Evolutionary conservation across 306 rosid species (phyloP), one percentile per base, ranked within the genome.

Genomic region (Sicyos baderoa): DNA sequence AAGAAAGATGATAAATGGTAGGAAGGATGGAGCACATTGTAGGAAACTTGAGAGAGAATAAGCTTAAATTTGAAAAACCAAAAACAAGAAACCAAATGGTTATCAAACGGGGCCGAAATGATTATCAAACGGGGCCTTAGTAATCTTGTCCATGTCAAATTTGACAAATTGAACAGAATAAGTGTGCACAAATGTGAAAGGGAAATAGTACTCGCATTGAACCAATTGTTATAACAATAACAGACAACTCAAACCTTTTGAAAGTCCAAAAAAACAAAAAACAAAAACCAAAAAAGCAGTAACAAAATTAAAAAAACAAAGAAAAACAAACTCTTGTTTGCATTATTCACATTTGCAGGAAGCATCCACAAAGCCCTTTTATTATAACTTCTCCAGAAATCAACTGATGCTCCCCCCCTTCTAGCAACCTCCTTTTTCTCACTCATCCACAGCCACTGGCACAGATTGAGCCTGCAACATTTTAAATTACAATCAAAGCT

Each of bases 401-500:
- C 44, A 48, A 18, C 17, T 12, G 51, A 45, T 54, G 65, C 66
- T 40, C 14, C 54, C 21, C 21, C 6, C 17, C 35, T 19, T 21
- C 21, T 71, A 15, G 1, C 19, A 42, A 71, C 21, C 25, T 56
- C n/a, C n/a, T n/a, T n/a, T n/a, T 8, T 3, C 54, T 67, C 72
- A 56, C 54, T 72, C 61, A 21, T 72, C 75, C 37, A 57, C 55
- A 15, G 75, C 75, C 35, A 47, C 68, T 44, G 75, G 75, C 29
- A 72, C 75, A 57, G 67, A 55, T 11, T 57, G 57, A 29, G 75
- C 75, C 75, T 72, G 48, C 66, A 72, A 66, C 54, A 66, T 59
- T 37, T 29, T 6, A 44, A n/a, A 15, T n/a, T 7, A 7, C 21
- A 8, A 63, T 16, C 49, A 19, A 35, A 35, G 11, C 9, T 27